Base-by-base conservation (phyloP, 805 yeast genomes). In the Candida fluviatilis region DNA sequence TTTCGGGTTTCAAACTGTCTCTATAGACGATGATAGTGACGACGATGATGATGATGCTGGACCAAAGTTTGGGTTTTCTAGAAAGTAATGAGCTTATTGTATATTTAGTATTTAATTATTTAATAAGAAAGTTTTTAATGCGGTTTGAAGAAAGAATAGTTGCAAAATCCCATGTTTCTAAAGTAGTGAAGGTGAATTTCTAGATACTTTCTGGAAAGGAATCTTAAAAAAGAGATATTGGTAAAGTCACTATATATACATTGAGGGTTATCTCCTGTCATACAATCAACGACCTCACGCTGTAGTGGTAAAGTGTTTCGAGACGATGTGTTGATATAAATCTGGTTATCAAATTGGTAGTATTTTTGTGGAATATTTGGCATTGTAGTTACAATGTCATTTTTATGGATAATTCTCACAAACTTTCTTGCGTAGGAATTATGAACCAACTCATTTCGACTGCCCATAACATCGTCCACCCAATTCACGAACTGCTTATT, bases 141-240 rank as follows among this genome's bases (percentile, higher is more conserved):
- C 19, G 17, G 11, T 34, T 18, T 28, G 23, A 35, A 25, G 5
- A 15, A 26, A 13, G 30, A 30, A 16, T n/a, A 14, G 14, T 21
- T 31, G 43, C 68, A 63, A 4, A 56, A 40, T 1, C 71, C 71
- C 52, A 66, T 39, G 21, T 43, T 51, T 34, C 72, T 54, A 39
- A 67, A 66, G 41, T 67, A 67, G 7, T 66, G 60, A 24, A 56
- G 58, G 43, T 66, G 73, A 25, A 49, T 56, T 24, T 55, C 55
- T 36, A 58, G 52, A 48, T 60, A 57, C 27, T 52, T 49, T 13
- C 29, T 26, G 6, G 29, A 12, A 26, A 26, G 7, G 5, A 12
- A 12, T 13, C n/a, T 13, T 5, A 10, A 7, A 6, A 26, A 26
- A 13, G 29, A 26, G n/a, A 26, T 5, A 13, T 26, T 27, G 6